Percentiles rank a stretch among this genome's conserved stretches.
These are phyloP conservation scores for Avena eriantha DNA, from an alignment of 176 grass and related monocot species.

Conservation along the genomic window DNA sequence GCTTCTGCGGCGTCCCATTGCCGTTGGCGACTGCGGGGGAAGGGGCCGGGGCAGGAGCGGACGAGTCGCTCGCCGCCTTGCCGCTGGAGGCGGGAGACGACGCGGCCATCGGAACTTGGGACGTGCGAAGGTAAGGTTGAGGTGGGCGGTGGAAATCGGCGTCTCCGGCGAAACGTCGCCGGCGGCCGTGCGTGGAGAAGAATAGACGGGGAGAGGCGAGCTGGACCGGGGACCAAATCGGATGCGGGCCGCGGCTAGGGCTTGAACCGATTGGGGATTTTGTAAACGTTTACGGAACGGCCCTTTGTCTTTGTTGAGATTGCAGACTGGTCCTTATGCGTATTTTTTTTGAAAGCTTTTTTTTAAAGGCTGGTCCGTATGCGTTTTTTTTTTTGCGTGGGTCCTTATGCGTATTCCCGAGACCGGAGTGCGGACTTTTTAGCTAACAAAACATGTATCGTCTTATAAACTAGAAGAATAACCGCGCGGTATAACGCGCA, in stretches of 20 bases:
- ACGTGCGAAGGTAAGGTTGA: background rate
- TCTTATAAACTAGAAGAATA: no score
- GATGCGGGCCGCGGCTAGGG: slow-evolving; percentile 3
- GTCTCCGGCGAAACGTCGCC: background rate
- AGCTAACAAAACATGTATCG: no score
- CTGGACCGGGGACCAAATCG: background rate
- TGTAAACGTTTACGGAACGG: background rate
- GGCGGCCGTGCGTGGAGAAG: background rate
- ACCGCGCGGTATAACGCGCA: no score
- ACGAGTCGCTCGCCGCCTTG: slow-evolving; percentile 45
- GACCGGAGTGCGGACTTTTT: no score
- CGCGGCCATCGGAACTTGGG: slow-evolving; percentile 15
- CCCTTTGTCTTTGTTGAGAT: background rate
- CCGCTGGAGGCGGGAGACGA: slow-evolving; percentile 28
- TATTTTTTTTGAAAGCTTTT: background rate
- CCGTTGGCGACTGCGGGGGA: slow-evolving; percentile 48
- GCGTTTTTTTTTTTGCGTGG: no score
- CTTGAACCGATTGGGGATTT: slow-evolving; percentile 6
- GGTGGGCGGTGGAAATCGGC: background rate
- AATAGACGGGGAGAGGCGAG: background rate
- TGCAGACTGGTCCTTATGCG: background rate
- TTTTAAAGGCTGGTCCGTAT: no score
- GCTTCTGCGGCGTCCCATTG: slow-evolving; percentile 66
- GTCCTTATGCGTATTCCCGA: no score
- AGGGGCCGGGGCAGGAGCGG: slow-evolving; percentile 44